Base-by-base conservation (phyloP, 768 basidiomycete species). In the Ephemerocybe angulata region DNA sequence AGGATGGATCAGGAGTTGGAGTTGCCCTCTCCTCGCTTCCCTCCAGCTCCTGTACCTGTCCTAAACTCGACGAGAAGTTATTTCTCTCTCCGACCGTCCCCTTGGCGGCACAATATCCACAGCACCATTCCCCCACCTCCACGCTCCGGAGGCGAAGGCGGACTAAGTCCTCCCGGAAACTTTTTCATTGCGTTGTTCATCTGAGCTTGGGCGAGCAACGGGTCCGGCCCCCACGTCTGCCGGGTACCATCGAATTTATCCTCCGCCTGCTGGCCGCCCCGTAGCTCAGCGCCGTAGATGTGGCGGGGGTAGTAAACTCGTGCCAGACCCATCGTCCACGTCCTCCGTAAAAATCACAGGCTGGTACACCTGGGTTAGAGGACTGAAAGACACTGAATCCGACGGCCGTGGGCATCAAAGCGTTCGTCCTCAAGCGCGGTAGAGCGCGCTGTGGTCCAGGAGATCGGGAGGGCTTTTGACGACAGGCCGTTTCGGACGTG, bases 351-450 rank as follows among this genome's bases (percentile, higher is more conserved):
- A 70, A 5, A 83, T 51, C 19, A 90, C 58, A 12, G 88, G 87
- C 53, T 86, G 86, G 65, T 81, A 92, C 13, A 89, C 73, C 64
- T 89, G 87, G 1, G 87, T 87, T 3, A 92, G 75, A 15, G 90
- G 89, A 62, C 86, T 87, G 28, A 74, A 72, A 47, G 68, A 74
- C 17, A 77, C 76, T 21, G 52, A 33, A 33, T 28, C 33, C 13
- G 1, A 68, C 60, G 76, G 75, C 3, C 63, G n/a, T n/a, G n/a
- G 62, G 68, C 46, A 82, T 56, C 4, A 77, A 52, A 2, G 84
- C 81, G 53, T 72, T 72, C 4, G 81, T 52, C 27, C 82, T 76
- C 12, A 65, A 59, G 43, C 81, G 73, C 10, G 72, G n/a, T n/a
- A n/a, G 65, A 48, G 61, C 55, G 56, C 54, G 57, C 46, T 56